phyloP scores from a whole-genome alignment of 805 yeast species.

The Lachancea meyersii region DNA sequence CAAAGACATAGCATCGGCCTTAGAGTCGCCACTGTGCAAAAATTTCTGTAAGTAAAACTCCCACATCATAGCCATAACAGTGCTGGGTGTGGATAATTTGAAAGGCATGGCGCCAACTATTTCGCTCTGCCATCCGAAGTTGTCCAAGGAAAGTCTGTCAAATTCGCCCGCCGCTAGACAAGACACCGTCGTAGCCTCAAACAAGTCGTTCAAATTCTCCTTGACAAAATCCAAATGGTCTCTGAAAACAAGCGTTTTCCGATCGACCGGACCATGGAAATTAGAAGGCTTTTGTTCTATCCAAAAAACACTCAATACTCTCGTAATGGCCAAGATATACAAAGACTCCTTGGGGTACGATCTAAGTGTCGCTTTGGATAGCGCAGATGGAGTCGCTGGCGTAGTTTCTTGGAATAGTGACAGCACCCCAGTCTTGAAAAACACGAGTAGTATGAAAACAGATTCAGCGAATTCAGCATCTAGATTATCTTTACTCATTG shows the following conservation, averaged over 20 bases:
- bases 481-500: constrained; percentile 29
- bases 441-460: constrained; percentile 42
- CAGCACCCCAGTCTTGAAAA: constrained; percentile 40
- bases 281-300: constrained; percentile 46
- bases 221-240: constrained; percentile 53
- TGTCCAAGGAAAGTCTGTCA: constrained; percentile 43
- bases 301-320: constrained; percentile 43
- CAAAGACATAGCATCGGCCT: constrained; percentile 27
- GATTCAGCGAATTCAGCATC: constrained; percentile 33
- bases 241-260: constrained; percentile 58
- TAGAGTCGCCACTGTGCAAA: constrained; percentile 31
- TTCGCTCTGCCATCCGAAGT: constrained; percentile 49
- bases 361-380: constrained; percentile 35
- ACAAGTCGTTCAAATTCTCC: constrained; percentile 45
- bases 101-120: constrained; percentile 59
- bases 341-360: constrained; percentile 37
- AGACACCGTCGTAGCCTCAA: constrained; percentile 47
- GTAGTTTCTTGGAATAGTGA: constrained; percentile 32
- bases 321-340: constrained; percentile 40
- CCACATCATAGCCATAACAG: constrained; percentile 46
- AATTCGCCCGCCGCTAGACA: constrained; percentile 52
- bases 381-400: constrained; percentile 26
- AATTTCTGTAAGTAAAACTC: constrained; percentile 32
- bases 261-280: constrained; percentile 66
- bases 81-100: constrained; percentile 47